Percentiles rank a stretch among this genome's conserved stretches.
Conservation (phyloP, 352 stramenopile species). For the Phytophthora ramorum region DNA sequence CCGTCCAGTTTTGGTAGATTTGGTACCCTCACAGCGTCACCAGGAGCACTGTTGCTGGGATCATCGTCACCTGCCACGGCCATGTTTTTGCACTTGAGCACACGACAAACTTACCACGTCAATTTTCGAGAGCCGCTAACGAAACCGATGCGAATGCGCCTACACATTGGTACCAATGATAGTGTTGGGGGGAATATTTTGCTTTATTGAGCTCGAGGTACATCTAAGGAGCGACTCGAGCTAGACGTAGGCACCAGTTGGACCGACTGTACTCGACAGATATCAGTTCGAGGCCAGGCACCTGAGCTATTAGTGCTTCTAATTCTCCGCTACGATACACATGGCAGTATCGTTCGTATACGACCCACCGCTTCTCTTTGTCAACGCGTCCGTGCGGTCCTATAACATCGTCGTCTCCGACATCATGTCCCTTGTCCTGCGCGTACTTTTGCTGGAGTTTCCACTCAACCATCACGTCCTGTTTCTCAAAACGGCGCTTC, state of each 20-base stretch:
- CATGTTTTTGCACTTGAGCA: background rate
- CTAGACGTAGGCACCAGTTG: slow-evolving; percentile 78
- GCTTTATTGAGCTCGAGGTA: background rate
- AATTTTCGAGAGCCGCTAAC: slow-evolving; percentile 1
- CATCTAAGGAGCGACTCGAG: slow-evolving; percentile 30
- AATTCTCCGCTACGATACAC: slow-evolving; percentile 80
- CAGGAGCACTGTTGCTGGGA: background rate
- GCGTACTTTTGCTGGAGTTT: slow-evolving; percentile 88
- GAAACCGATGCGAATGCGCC: slow-evolving; percentile 11
- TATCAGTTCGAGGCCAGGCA: slow-evolving; percentile 60
- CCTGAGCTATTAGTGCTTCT: slow-evolving; percentile 63
- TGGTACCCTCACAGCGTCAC: background rate
- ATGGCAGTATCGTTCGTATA: slow-evolving; percentile 88
- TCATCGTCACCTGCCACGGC: background rate
- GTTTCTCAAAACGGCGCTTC: slow-evolving; percentile 77
- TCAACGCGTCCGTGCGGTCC: slow-evolving; percentile 49
- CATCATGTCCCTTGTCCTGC: slow-evolving; percentile 17
- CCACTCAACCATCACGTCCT: slow-evolving; percentile 89
- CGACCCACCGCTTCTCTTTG: slow-evolving; percentile 68
- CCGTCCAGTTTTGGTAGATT: background rate
- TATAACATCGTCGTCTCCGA: background rate
- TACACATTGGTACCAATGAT: background rate
- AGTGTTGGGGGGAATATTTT: background rate
- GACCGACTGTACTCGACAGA: slow-evolving; percentile 80
- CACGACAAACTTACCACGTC: background rate